Evolutionary conservation across 495 filamentous ascomycete genomes (phyloP), one percentile per base, ranked within the genome.

Genomic region (Penicillium verhagenii): DNA sequence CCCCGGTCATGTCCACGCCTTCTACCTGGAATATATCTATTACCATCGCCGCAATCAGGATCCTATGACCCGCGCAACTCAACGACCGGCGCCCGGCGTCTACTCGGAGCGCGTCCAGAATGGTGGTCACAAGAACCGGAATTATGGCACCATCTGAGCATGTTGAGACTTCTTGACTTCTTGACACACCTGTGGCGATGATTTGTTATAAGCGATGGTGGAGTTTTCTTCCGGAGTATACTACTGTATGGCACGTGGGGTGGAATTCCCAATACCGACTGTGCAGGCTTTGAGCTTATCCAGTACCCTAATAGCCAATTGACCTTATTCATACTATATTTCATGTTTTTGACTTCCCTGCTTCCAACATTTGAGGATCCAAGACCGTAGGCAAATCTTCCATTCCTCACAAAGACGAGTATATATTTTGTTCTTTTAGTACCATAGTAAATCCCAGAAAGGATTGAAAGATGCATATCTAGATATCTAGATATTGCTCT

Each of bases 21-120:
- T 95, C 74, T 97, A 97, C 65, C 60, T 96, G 52, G 85, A 92
- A 71, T 96, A 90, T 62, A 80, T 95, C 45, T 96, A 94, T 67
- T 96, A 87, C 60, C 77, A 89, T 28, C 86, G 88, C 13, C 78
- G 79, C 48, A 81, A 88, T 39, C 77, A 82, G 35, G 75, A 77
- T 20, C 66, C 74, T 13, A 59, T 73, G 3, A 87, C 88, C 10
- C 63, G 74, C 2, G 62, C 77, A 33, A 65, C 70, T 2, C 64
- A 68, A 33, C 53, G 63, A 6, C 74, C 76, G 9, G 90, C 89
- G 0, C 84, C 89, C 0, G 86, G 87, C 14, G 84, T 97, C 6
- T 97, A 88, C 66, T 92, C 87, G 44, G 81, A 90, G n/a, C 79
- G 81, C 25, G 80, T 96, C 10, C 88, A 96, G 65, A 82, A 65